Conservation (phyloP, 768 basidiomycete genomes). For the Gloeopeniophorella convolvens region DNA sequence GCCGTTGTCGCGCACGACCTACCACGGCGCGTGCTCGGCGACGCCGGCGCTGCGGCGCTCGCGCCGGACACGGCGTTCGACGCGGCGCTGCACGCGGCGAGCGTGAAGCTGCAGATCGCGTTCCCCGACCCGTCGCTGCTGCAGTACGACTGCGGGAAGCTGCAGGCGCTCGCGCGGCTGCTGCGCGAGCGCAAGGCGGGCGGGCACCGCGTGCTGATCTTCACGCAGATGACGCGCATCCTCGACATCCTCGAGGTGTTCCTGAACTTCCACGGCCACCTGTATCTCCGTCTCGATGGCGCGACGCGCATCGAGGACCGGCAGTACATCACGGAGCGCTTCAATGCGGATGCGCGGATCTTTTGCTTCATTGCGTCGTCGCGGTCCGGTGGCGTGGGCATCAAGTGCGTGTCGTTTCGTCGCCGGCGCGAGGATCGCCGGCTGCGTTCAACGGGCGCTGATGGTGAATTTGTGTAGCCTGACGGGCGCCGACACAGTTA, state of each 20-base stretch:
- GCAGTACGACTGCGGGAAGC: conserved; percentile 95
- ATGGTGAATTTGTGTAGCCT: conserved; percentile 51
- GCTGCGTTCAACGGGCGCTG: too few species aligned
- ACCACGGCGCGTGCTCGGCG: conserved; percentile 53
- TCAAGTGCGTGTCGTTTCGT: conserved; percentile 60
- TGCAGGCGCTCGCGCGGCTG: conserved; percentile 75
- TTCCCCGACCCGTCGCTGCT: conserved; percentile 87
- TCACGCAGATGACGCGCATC: conserved; percentile 95
- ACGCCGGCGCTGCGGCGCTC: conserved; percentile 26
- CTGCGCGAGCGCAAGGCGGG: conserved; percentile 79
- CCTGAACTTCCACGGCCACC: conserved; percentile 86
- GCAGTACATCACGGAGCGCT: conserved; percentile 83
- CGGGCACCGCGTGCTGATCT: conserved; percentile 88
- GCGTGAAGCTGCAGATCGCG: conserved; percentile 84
- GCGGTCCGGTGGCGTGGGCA: conserved; percentile 80
- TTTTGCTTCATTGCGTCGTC: conserved; percentile 90
- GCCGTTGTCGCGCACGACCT: conserved; percentile 71
- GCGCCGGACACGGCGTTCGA: conserved; percentile 46
- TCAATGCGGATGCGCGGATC: conserved; percentile 69
- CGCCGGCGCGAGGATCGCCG: conserved; percentile 22
- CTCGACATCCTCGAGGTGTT: conserved; percentile 93
- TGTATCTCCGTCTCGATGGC: conserved; percentile 92
- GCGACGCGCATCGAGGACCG: conserved; percentile 94
- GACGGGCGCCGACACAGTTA: conserved; percentile 89
- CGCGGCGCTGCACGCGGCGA: conserved; percentile 57